Conservation (phyloP, 495 filamentous ascomycete genomes). For the Pseudomonodictys pantanalensis region DNA sequence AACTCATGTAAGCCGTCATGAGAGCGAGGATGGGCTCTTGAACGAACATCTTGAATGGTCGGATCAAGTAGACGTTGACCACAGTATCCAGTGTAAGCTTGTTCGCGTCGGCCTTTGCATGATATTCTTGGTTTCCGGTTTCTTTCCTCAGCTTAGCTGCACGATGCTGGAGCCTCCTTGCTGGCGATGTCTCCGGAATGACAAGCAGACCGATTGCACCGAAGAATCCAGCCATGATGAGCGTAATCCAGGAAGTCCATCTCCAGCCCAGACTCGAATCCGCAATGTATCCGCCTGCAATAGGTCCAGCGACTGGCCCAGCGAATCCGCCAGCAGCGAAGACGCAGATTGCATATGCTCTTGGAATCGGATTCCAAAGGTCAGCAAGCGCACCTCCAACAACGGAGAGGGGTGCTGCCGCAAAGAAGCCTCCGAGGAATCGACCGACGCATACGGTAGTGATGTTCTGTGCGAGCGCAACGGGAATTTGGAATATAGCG, state of each 20-base stretch:
- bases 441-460: conserved; percentile 60
- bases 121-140: conserved; percentile 61
- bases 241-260: conserved; percentile 59
- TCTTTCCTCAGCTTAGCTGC: conserved; percentile 57
- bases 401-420: conserved; percentile 61
- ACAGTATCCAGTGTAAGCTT: conserved; percentile 49
- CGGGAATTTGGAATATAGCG: conserved; percentile 60
- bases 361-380: conserved; percentile 59
- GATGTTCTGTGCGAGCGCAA: conserved; percentile 59
- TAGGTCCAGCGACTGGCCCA: conserved; percentile 39
- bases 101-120: conserved; percentile 58
- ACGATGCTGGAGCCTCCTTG: conserved; percentile 54
- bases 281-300: conserved; percentile 42
- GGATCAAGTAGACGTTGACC: conserved; percentile 53
- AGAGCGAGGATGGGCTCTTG: conserved; percentile 61
- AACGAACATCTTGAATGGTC: conserved; percentile 61
- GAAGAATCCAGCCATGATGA: conserved; percentile 54
- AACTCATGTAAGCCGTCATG: conserved; percentile 45
- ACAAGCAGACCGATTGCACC: conserved; percentile 47
- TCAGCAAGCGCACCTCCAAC: conserved; percentile 62
- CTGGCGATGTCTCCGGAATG: conserved; percentile 60
- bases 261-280: conserved; percentile 42
- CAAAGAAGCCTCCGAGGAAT: conserved; percentile 62
- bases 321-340: conserved; percentile 45
- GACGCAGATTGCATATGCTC: conserved; percentile 60